Conservation (phyloP, 2,329 filamentous ascomycete species). For the Chaetomium olivaceum region DNA sequence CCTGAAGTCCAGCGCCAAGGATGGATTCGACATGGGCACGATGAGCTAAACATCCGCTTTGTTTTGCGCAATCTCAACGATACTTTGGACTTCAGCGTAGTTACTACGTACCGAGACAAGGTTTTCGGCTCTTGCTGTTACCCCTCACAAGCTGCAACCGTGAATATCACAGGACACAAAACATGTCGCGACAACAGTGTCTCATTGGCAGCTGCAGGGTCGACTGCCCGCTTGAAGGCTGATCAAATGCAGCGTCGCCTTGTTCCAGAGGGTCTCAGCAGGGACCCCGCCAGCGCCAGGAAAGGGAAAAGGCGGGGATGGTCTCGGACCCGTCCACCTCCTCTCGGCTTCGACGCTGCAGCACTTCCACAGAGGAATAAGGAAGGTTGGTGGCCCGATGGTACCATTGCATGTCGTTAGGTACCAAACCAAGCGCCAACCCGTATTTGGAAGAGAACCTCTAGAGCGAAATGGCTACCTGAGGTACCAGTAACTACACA, state of each 20-base stretch:
- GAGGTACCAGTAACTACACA: no score
- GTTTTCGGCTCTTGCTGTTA: background rate
- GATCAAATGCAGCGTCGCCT: constrained; percentile 3
- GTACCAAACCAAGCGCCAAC: no score
- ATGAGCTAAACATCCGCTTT: background rate
- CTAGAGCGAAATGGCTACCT: no score
- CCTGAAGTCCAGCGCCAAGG: background rate
- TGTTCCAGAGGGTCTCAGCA: background rate
- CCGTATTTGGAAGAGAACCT: background rate
- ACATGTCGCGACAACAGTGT: constrained; percentile 2
- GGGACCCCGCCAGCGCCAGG: background rate
- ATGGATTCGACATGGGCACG: background rate
- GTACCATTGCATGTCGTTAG: background rate
- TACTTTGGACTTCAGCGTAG: background rate
- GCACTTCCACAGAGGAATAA: background rate
- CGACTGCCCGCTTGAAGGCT: background rate
- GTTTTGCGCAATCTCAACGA: background rate
- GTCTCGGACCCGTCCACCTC: background rate
- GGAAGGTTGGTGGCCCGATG: background rate
- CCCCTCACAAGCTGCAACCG: background rate
- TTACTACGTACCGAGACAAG: no score
- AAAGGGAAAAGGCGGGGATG: constrained; percentile 9
- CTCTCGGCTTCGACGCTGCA: background rate
- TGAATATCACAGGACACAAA: background rate
- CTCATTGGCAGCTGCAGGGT: constrained; percentile 17